Conservation (phyloP, 2,329 filamentous ascomycete species). For the Chaetothyriales sp. region DNA sequence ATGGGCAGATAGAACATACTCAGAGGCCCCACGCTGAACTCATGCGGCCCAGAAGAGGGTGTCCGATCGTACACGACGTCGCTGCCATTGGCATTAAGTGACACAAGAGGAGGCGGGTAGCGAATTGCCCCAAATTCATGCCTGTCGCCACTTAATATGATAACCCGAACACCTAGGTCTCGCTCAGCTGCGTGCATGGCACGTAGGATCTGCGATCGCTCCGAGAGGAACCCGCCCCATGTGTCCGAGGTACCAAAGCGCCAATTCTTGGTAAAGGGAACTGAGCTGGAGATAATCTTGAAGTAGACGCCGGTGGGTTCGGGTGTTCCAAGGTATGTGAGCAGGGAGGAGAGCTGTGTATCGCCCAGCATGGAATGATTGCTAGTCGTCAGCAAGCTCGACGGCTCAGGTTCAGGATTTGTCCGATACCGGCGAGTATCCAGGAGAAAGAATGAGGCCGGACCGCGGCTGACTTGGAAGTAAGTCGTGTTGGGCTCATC, state of each 20-base stretch:
- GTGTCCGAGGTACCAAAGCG: constrained; percentile 74
- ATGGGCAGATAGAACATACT: constrained; percentile 89
- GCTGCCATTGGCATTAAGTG: constrained; percentile 3
- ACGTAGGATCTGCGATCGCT: constrained; percentile 65
- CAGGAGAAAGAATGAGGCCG: constrained; percentile 84
- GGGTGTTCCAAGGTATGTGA: constrained; percentile 58
- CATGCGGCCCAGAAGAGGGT: constrained; percentile 43
- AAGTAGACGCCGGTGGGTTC: constrained; percentile 68
- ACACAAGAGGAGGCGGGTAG: constrained; percentile 36
- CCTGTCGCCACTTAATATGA: constrained; percentile 79
- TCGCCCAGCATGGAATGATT: constrained; percentile 69
- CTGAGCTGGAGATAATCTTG: constrained; percentile 82
- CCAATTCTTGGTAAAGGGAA: constrained; percentile 98
- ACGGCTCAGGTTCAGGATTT: constrained; percentile 18
- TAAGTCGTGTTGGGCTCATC: constrained; percentile 51
- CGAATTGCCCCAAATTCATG: constrained; percentile 92
- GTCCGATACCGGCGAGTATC: constrained; percentile 81
- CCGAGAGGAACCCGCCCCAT: constrained; percentile 79
- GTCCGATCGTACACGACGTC: constrained; percentile 8
- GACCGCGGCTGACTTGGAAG: constrained; percentile 78
- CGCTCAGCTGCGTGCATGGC: constrained; percentile 82
- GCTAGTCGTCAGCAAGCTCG: constrained; percentile 20
- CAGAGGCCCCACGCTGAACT: constrained; percentile 81
- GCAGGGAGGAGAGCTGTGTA: constrained; percentile 62
- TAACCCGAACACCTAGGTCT: constrained; percentile 54